Conservation (phyloP, 2,329 filamentous ascomycete species). For the Trichoderma guizhouense region DNA sequence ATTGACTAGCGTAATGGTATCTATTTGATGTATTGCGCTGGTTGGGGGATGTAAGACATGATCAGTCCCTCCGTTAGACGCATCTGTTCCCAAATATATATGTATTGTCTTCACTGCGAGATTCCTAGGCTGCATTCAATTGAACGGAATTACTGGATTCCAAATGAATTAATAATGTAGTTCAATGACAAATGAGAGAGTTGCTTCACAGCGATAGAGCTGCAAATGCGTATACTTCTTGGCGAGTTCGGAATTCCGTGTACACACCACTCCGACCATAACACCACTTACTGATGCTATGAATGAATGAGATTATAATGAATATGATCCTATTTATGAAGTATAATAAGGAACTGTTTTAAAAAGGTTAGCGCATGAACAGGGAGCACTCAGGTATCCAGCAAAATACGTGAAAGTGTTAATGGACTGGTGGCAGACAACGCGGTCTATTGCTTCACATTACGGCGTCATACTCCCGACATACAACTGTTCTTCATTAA, state of each 20-base stretch:
- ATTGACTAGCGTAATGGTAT: not conserved
- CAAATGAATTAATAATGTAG: not conserved
- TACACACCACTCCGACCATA: not conserved
- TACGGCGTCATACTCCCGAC: not conserved
- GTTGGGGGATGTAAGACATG: not conserved
- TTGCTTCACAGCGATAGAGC: not conserved
- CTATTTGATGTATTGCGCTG: not conserved
- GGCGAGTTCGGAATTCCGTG: not conserved
- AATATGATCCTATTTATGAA: no score
- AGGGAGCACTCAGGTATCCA: not conserved
- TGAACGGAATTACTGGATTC: not conserved
- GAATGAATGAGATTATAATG: no score
- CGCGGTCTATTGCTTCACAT: not conserved
- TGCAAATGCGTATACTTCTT: not conserved
- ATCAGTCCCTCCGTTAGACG: accelerated
- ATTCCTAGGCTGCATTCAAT: not conserved
- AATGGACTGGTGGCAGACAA: not conserved
- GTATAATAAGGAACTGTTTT: no score
- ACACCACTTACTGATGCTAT: not conserved
- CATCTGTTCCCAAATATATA: not conserved
- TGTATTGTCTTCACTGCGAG: not conserved
- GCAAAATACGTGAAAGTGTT: not conserved
- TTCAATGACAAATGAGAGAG: not conserved
- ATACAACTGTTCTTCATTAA: accelerated
- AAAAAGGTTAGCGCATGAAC: no score